Evolutionary conservation across 352 stramenopile species (phyloP).

Genomic region (Phytophthora pluvialis): DNA sequence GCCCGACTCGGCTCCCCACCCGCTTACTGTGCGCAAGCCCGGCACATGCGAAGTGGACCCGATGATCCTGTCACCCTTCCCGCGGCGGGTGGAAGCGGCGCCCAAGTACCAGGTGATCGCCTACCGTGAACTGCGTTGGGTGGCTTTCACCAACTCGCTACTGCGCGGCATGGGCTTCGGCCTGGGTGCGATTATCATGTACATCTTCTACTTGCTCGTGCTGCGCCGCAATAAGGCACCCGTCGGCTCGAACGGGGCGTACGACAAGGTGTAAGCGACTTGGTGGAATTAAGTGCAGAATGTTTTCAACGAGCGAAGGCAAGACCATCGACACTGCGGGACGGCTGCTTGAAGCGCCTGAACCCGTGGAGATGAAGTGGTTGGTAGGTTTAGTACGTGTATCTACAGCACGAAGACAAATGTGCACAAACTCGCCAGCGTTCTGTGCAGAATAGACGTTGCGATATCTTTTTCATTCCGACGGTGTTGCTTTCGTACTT

Average conservation of each 20-base stretch:
- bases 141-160: constrained; percentile 81
- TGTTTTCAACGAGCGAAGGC: constrained; percentile 29
- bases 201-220: constrained; percentile 82
- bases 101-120: constrained; percentile 84
- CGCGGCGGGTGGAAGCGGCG: constrained; percentile 61
- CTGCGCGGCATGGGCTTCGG: constrained; percentile 78
- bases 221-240: constrained; percentile 55
- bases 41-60: constrained; percentile 76
- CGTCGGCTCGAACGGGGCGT: constrained; percentile 45
- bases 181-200: constrained; percentile 82
- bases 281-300: constrained; percentile 20
- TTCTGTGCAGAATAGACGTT: constrained; percentile 46
- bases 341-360: constrained; percentile 13
- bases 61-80: constrained; percentile 72
- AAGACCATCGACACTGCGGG: constrained; percentile 18
- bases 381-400: constrained; percentile 46
- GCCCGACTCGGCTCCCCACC: constrained; percentile 40
- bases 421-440: constrained; percentile 36
- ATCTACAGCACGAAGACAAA: constrained; percentile 38
- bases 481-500: not conserved
- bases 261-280: constrained; percentile 79
- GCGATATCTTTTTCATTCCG: constrained; percentile 35
- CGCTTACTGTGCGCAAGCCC: constrained; percentile 68
- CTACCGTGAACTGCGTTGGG: constrained; percentile 82
- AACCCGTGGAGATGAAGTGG: constrained; percentile 23